These are phyloP conservation scores for Tolypocladium nubicola DNA, from an alignment of 2,329 filamentous ascomycete species.

Conservation along the genomic window DNA sequence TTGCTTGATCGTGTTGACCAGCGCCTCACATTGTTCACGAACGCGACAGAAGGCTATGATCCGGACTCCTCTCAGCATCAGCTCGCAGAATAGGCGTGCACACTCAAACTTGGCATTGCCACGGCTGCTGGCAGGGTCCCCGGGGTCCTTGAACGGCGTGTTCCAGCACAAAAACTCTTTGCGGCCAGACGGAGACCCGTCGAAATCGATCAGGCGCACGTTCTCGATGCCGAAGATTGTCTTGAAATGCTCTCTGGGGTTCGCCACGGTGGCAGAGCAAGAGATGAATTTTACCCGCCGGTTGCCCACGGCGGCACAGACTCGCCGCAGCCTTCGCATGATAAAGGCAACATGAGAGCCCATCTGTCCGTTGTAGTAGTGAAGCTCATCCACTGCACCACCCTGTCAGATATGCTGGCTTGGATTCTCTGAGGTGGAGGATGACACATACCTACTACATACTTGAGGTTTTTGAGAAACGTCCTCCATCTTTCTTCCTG, in stretches of 20 bases:
- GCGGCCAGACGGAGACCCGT: conserved; percentile 78
- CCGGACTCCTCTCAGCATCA: conserved; percentile 78
- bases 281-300: conserved; percentile 79
- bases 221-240: conserved; percentile 85
- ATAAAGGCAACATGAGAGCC: conserved; percentile 91
- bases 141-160: conserved; percentile 84
- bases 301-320: conserved; percentile 88
- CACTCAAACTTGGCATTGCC: conserved; percentile 76
- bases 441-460: conserved; percentile 55
- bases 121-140: conserved; percentile 75
- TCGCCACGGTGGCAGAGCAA: conserved; percentile 92
- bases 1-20: conserved; percentile 68
- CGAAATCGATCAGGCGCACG: conserved; percentile 75
- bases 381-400: conserved; percentile 63
- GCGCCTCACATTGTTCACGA: conserved; percentile 75
- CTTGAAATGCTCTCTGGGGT: conserved; percentile 83
- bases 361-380: conserved; percentile 93
- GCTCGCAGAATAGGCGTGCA: conserved; percentile 81
- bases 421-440: background rate
- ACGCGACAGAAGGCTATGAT: conserved; percentile 91
- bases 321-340: conserved; percentile 77
- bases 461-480: conserved; percentile 81
- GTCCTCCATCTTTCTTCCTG: conserved; percentile 83
- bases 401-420: background rate
- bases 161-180: conserved; percentile 99